phyloP scores from a whole-genome alignment of 2,329 filamentous ascomycete genomes.

The Colletotrichum orchidophilum region DNA sequence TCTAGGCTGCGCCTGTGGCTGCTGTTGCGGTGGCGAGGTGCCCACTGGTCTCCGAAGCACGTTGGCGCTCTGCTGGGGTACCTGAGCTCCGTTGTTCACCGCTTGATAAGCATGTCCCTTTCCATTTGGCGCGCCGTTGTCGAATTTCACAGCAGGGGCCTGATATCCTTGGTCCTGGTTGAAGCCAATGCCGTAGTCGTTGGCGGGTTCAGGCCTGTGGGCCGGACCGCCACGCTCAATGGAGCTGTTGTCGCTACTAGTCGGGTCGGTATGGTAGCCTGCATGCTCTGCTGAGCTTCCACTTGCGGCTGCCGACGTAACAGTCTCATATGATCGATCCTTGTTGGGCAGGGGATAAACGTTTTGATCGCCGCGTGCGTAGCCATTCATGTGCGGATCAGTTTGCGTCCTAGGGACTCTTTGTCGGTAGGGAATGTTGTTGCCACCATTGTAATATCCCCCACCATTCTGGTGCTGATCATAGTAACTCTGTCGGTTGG shows the following conservation, averaged over 20 bases:
- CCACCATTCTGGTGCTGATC: conserved; percentile 47
- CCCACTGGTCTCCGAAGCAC: conserved; percentile 38
- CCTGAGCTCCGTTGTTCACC: conserved; percentile 11
- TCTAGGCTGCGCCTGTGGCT: conserved; percentile 38
- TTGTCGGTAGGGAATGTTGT: conserved; percentile 41
- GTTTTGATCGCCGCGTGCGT: conserved; percentile 50
- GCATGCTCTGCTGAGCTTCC: conserved; percentile 78
- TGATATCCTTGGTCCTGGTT: conserved; percentile 54
- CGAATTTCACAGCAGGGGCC: conserved; percentile 46
- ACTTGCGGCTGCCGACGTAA: conserved; percentile 79
- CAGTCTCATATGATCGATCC: conserved; percentile 87
- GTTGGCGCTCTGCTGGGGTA: conserved; percentile 11
- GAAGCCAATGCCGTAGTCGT: conserved; percentile 73
- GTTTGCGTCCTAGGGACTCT: conserved; percentile 54
- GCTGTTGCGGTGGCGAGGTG: conserved; percentile 35
- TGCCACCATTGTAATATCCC: conserved; percentile 39
- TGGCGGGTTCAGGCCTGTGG: conserved; percentile 62
- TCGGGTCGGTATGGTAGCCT: conserved; percentile 84
- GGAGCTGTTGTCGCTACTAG: conserved; percentile 91
- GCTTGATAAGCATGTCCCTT: conserved; percentile 2
- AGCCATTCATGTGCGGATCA: conserved; percentile 54
- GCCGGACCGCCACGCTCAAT: conserved; percentile 76
- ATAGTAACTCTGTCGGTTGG: conserved; percentile 51
- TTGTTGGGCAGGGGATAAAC: conserved; percentile 68
- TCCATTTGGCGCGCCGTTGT: conserved; percentile 11